Percentiles rank a stretch among this genome's conserved stretches.
Conservation (phyloP, 2,329 filamentous ascomycete genomes). For the Fusarium sp. region DNA sequence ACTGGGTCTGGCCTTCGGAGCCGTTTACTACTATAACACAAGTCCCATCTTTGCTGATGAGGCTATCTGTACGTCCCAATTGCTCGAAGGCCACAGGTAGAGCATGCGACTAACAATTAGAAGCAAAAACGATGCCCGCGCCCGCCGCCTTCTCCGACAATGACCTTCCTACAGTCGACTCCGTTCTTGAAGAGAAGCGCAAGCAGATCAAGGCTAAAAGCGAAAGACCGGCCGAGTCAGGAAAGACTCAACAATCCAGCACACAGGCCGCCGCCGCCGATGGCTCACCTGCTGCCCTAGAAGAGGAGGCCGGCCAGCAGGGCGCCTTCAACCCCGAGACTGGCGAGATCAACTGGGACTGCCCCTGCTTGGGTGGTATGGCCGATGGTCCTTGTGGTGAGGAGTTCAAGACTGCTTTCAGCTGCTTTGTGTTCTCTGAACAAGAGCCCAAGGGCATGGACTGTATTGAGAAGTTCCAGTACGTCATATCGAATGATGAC, state of each 20-base stretch:
- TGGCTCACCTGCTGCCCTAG: constrained; percentile 67
- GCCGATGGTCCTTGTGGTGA: constrained; percentile 95
- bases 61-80: constrained; percentile 71
- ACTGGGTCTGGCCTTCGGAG: constrained; percentile 80
- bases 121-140: constrained; percentile 53
- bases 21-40: constrained; percentile 95
- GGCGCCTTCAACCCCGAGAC: constrained; percentile 98
- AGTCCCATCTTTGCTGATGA: constrained; percentile 89
- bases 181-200: constrained; percentile 74
- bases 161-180: constrained; percentile 74
- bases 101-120: constrained; percentile 21
- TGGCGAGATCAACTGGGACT: constrained; percentile 99
- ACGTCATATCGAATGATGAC: constrained; percentile 53
- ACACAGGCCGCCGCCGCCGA: constrained; percentile 46
- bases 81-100: neutral
- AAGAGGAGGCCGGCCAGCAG: constrained; percentile 86
- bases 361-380: constrained; percentile 97
- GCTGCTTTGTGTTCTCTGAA: constrained; percentile 96
- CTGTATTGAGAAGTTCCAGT: constrained; percentile 98
- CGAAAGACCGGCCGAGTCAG: constrained; percentile 39
- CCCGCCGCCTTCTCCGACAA: constrained; percentile 68
- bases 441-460: constrained; percentile 98
- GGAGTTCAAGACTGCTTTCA: constrained; percentile 95
- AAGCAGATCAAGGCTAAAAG: constrained; percentile 57
- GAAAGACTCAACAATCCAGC: constrained; percentile 46